phyloP scores from a whole-genome alignment of 345 rosid species.

The Acer negundo region DNA sequence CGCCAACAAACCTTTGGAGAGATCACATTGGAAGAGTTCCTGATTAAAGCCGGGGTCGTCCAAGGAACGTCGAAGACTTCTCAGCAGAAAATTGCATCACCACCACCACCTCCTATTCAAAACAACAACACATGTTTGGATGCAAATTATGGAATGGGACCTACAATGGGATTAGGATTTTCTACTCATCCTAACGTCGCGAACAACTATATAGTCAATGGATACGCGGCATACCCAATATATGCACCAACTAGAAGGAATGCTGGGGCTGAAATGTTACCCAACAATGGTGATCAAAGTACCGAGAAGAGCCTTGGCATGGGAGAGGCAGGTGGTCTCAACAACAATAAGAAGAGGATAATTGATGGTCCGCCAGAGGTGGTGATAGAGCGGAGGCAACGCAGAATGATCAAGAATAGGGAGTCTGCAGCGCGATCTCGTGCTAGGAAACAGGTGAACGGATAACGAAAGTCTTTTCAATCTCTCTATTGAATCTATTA shows the following conservation, averaged over 20 bases:
- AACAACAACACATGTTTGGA: constrained; percentile 29
- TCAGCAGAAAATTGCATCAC: constrained; percentile 13
- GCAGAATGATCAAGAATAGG: constrained; percentile 89
- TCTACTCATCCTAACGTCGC: constrained; percentile 22
- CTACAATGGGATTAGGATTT: constrained; percentile 35
- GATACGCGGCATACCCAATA: constrained; percentile 35
- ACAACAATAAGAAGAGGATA: constrained; percentile 54
- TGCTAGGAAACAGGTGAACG: constrained; percentile 79
- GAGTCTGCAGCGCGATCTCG: constrained; percentile 97
- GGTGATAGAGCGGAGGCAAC: constrained; percentile 76
- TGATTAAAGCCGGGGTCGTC: constrained; percentile 79
- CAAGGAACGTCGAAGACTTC: constrained; percentile 41
- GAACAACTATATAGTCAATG: constrained; percentile 27
- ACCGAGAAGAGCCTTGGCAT: constrained; percentile 32
- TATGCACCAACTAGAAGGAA: constrained; percentile 29
- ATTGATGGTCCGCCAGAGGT: constrained; percentile 73
- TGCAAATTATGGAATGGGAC: constrained; percentile 36
- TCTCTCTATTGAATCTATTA: background rate
- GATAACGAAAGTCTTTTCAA: background rate
- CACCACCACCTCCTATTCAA: constrained; percentile 10
- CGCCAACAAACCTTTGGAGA: constrained; percentile 73
- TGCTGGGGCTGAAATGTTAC: constrained; percentile 35
- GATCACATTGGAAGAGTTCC: constrained; percentile 84
- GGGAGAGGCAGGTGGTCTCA: constrained; percentile 33
- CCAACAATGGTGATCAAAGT: constrained; percentile 30